These are phyloP conservation scores for Diplodia intermedia DNA, from an alignment of 2,329 filamentous ascomycete species.

Conservation along the genomic window DNA sequence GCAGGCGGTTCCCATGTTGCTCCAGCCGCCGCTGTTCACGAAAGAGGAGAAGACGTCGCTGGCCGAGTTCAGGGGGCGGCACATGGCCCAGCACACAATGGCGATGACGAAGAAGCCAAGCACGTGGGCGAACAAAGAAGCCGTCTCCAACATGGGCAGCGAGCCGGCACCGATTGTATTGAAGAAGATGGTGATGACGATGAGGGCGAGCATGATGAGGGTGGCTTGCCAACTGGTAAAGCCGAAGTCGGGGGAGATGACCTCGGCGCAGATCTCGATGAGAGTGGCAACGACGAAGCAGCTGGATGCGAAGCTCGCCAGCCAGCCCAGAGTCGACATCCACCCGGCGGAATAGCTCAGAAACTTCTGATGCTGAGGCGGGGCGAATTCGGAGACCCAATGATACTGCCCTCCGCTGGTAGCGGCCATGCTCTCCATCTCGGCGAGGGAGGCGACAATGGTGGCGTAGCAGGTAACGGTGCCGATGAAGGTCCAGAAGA, in stretches of 20 bases:
- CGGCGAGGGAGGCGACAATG: slow-evolving; percentile 34
- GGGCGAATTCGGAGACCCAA: slow-evolving; percentile 35
- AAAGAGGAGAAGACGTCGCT: slow-evolving; percentile 34
- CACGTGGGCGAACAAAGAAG: slow-evolving; percentile 38
- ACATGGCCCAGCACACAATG: slow-evolving; percentile 39
- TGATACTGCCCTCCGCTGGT: slow-evolving; percentile 34
- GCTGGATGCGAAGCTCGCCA: slow-evolving; percentile 44
- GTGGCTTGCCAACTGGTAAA: slow-evolving; percentile 42
- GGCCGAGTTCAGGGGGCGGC: slow-evolving; percentile 30
- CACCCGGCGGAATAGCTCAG: slow-evolving; percentile 39
- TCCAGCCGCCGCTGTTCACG: slow-evolving; percentile 36
- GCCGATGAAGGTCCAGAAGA: slow-evolving; percentile 35
- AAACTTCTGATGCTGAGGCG: slow-evolving; percentile 33
- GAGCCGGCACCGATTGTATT: slow-evolving; percentile 37
- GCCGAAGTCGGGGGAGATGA: slow-evolving; percentile 38
- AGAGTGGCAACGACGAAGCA: slow-evolving; percentile 47
- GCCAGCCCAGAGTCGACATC: slow-evolving; percentile 49
- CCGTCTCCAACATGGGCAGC: slow-evolving; percentile 38
- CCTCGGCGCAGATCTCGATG: slow-evolving; percentile 48
- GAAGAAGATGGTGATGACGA: slow-evolving; percentile 37
- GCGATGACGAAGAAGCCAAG: slow-evolving; percentile 37
- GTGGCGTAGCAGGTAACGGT: slow-evolving; percentile 32
- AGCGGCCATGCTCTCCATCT: slow-evolving; percentile 35
- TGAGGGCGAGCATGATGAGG: slow-evolving; percentile 39
- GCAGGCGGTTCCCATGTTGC: slow-evolving; percentile 35